These are phyloP conservation scores for Mikania micrantha DNA, from an alignment of 129 eudicot genomes.

Conservation along the genomic window DNA sequence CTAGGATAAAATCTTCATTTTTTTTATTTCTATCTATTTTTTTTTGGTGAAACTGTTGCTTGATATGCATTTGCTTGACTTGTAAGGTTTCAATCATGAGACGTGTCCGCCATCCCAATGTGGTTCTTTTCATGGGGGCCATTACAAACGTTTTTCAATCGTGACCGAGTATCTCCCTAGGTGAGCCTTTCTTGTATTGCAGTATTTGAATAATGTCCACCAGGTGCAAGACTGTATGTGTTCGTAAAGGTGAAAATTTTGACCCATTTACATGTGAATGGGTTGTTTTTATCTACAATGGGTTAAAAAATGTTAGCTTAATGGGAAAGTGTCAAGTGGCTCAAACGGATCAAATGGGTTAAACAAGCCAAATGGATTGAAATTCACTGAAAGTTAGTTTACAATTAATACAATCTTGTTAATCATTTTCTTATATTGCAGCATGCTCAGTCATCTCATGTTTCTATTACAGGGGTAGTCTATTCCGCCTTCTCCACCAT, in stretches of 20 bases:
- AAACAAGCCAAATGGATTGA: background rate
- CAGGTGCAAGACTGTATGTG: background rate
- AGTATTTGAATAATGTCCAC: background rate
- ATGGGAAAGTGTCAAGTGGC: background rate
- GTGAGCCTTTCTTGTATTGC: slow-evolving; percentile 24
- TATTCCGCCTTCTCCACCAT: slow-evolving; percentile 75
- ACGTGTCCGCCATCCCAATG: slow-evolving; percentile 90
- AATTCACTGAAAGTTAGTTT: background rate
- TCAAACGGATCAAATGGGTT: background rate
- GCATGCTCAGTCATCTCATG: background rate
- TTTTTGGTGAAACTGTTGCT: background rate
- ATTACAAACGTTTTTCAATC: slow-evolving; percentile 78
- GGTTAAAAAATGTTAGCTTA: background rate
- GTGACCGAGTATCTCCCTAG: slow-evolving; percentile 90
- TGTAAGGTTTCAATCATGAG: slow-evolving; percentile 88
- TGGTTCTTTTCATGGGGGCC: slow-evolving; percentile 97
- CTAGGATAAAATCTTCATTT: background rate
- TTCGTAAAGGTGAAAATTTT: background rate
- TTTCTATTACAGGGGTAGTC: slow-evolving; percentile 56
- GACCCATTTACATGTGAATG: background rate
- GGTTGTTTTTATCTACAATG: background rate
- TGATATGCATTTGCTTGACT: background rate
- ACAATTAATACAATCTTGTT: background rate
- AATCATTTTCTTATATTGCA: background rate
- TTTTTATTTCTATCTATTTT: background rate